Conservation (phyloP, 331 rosid genomes). For the Ulmus americana region DNA sequence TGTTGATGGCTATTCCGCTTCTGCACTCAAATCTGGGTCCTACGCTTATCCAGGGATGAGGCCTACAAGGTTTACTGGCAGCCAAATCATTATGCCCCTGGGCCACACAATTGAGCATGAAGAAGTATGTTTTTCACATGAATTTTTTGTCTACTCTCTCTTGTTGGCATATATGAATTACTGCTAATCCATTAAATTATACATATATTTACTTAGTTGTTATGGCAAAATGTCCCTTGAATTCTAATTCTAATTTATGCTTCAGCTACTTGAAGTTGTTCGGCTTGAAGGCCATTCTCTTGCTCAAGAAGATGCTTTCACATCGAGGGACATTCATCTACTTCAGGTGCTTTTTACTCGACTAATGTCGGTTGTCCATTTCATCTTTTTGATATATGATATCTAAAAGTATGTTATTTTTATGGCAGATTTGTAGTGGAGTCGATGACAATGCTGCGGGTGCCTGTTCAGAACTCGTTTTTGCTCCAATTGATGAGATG, state of each 20-base stretch:
- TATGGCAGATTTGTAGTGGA: constrained; percentile 68
- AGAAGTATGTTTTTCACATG: constrained; percentile 47
- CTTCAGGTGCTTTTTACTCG: constrained; percentile 54
- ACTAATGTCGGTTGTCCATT: too few relatives aligned
- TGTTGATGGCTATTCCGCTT: constrained; percentile 81
- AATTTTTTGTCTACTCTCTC: not conserved
- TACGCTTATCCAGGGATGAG: constrained; percentile 87
- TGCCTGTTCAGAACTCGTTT: constrained; percentile 77
- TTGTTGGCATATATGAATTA: not conserved
- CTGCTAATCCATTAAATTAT: too few relatives aligned
- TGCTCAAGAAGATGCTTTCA: constrained; percentile 75
- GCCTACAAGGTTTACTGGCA: constrained; percentile 85
- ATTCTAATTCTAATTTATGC: constrained; percentile 6
- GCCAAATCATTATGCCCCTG: constrained; percentile 94
- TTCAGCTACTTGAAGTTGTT: constrained; percentile 84
- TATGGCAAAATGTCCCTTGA: too few relatives aligned
- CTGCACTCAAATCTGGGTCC: constrained; percentile 63
- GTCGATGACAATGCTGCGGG: constrained; percentile 73
- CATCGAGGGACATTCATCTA: constrained; percentile 83
- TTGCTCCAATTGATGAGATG: constrained; percentile 87
- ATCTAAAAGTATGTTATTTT: not conserved
- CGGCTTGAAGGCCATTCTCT: constrained; percentile 93
- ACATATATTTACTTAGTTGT: too few relatives aligned
- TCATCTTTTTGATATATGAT: not conserved
- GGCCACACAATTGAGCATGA: constrained; percentile 94